Evolutionary conservation across 345 rosid genomes (phyloP).

Genomic region (Citrus medica): DNA sequence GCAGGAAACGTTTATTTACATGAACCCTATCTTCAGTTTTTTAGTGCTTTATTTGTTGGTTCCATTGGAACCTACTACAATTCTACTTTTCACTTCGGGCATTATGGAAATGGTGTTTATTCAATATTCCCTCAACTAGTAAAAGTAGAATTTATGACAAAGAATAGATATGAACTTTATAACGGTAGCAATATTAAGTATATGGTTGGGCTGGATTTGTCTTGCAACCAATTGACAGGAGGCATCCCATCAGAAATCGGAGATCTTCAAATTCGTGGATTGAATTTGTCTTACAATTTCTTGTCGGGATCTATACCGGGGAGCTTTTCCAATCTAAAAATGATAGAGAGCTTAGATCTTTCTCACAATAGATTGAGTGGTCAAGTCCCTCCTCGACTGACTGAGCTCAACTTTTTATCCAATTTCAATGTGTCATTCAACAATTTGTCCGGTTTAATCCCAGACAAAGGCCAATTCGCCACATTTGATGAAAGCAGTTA

Average conservation of each 20-base stretch:
- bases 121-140: too few relatives aligned
- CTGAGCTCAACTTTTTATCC: background rate
- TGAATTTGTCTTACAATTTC: constrained; percentile 11
- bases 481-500: background rate
- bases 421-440: background rate
- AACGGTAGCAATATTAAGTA: too few relatives aligned
- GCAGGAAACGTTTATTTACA: background rate
- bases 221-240: constrained; percentile 21
- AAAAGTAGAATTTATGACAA: too few relatives aligned
- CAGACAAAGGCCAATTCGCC: background rate
- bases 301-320: constrained; percentile 1
- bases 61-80: too few relatives aligned
- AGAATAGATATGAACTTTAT: too few relatives aligned
- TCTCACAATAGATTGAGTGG: constrained; percentile 8
- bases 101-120: too few relatives aligned
- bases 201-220: constrained; percentile 13
- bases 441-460: too few relatives aligned
- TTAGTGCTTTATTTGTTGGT: too few relatives aligned
- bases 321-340: constrained; percentile 18
- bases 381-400: constrained; percentile 12
- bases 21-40: too few relatives aligned
- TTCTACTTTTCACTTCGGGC: too few relatives aligned
- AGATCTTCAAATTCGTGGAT: constrained; percentile 11
- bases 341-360: too few relatives aligned
- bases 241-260: constrained; percentile 16